phyloP scores from a whole-genome alignment of 2,329 filamentous ascomycete genomes.

The Trichoderma aggressivum region DNA sequence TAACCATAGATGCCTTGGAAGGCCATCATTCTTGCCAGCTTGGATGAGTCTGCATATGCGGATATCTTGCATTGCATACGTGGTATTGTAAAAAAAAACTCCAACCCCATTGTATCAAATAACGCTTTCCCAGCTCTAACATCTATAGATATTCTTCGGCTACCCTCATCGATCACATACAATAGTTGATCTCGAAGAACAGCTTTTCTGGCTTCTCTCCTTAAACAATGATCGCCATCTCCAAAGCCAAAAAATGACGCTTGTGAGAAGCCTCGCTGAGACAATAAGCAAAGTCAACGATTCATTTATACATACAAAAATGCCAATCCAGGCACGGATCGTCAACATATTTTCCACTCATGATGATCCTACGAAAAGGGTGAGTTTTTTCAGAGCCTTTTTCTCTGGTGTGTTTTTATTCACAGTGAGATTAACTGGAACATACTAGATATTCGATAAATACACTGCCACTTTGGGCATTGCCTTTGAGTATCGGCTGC shows the following conservation, averaged over 20 bases:
- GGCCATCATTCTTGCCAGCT: background rate
- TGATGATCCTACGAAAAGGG: background rate
- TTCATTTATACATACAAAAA: background rate
- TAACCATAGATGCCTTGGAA: background rate
- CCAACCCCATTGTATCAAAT: background rate
- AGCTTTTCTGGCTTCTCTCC: background rate
- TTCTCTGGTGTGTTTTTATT: background rate
- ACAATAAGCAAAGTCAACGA: background rate
- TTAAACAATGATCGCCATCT: background rate
- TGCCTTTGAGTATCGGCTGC: background rate
- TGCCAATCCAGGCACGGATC: background rate
- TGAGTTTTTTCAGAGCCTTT: background rate
- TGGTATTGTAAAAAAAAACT: background rate
- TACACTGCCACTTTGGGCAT: background rate
- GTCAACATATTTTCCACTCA: background rate
- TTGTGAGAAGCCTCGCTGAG: background rate
- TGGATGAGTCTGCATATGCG: background rate
- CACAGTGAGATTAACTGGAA: background rate
- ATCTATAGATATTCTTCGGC: background rate
- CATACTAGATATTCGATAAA: background rate
- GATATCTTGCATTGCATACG: conserved; percentile 3
- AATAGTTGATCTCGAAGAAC: background rate
- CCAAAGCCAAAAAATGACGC: background rate
- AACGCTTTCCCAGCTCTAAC: background rate
- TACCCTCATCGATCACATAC: background rate